phyloP scores from a whole-genome alignment of 192 early-diverging fungal species.

The Kickxella alabastrina region DNA sequence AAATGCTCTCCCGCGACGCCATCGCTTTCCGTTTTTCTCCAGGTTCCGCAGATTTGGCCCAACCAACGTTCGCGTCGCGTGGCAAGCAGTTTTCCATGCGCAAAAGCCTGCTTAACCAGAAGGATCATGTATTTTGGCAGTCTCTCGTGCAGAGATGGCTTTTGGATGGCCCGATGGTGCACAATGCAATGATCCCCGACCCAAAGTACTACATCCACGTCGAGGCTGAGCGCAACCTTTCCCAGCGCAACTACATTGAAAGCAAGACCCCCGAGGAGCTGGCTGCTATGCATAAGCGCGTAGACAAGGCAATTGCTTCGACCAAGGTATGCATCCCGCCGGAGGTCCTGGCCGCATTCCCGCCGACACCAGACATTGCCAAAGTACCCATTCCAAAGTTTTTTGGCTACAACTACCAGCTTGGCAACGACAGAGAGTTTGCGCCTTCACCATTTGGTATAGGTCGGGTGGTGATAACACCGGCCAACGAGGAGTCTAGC shows the following conservation, averaged over 20 bases:
- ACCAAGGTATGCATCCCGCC: constrained; percentile 51
- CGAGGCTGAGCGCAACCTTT: constrained; percentile 47
- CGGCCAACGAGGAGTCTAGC: constrained; percentile 13
- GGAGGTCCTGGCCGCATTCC: constrained; percentile 59
- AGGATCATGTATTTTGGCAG: constrained; percentile 27
- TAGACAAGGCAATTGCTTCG: constrained; percentile 30
- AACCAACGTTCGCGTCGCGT: constrained; percentile 55
- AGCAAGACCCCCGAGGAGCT: constrained; percentile 14
- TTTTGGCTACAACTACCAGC: constrained; percentile 19
- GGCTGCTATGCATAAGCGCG: constrained; percentile 38
- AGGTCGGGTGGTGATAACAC: constrained; percentile 28
- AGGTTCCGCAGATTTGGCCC: constrained; percentile 10
- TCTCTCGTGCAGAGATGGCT: constrained; percentile 43
- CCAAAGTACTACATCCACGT: constrained; percentile 39
- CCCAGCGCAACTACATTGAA: constrained; percentile 36
- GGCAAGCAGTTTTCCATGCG: constrained; percentile 54
- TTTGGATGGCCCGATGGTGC: constrained; percentile 24
- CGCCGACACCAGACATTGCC: constrained; percentile 61
- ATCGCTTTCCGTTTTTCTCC: constrained; percentile 35
- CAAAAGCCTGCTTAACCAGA: constrained; percentile 18
- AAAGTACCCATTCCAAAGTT: constrained; percentile 24
- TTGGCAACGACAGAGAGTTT: background rate
- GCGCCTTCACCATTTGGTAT: constrained; percentile 31
- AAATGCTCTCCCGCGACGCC: constrained; percentile 55
- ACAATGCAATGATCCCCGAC: constrained; percentile 43